Conservation (phyloP, 306 rosid species). For the Herpetospermum pedunculosum region DNA sequence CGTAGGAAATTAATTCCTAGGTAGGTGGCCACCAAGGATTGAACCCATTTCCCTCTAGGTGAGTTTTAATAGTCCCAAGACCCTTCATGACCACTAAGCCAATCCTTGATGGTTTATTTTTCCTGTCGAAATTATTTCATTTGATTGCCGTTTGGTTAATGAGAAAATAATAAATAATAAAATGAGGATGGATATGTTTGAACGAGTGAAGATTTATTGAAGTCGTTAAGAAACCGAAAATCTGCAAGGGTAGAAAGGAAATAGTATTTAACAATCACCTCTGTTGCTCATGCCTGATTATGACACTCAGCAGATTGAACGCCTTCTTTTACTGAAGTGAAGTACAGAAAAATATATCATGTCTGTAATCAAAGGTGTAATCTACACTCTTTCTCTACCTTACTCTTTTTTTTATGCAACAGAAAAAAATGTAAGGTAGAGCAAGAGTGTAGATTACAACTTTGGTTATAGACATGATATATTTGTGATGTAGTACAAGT, state of each 20-base stretch:
- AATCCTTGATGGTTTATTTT: no score
- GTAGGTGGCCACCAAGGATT: no score
- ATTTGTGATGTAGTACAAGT: background rate
- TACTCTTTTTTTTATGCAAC: no score
- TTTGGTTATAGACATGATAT: background rate
- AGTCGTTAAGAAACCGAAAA: background rate
- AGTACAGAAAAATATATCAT: no score
- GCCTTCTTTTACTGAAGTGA: background rate
- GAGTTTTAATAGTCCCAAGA: no score
- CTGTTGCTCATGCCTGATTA: background rate
- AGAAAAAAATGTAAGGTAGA: background rate
- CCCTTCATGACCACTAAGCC: no score
- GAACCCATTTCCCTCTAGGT: no score
- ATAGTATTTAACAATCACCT: background rate
- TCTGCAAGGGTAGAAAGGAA: background rate
- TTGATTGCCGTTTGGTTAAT: background rate
- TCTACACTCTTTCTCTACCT: no score
- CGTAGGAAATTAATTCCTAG: no score
- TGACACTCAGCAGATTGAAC: background rate
- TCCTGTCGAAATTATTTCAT: background rate
- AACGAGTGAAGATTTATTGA: background rate
- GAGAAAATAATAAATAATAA: background rate
- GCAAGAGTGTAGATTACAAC: background rate
- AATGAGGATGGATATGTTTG: background rate
- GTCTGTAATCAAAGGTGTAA: no score